Evolutionary conservation across 805 yeast genomes (phyloP).

Genomic region (Candida palmyrensis): DNA sequence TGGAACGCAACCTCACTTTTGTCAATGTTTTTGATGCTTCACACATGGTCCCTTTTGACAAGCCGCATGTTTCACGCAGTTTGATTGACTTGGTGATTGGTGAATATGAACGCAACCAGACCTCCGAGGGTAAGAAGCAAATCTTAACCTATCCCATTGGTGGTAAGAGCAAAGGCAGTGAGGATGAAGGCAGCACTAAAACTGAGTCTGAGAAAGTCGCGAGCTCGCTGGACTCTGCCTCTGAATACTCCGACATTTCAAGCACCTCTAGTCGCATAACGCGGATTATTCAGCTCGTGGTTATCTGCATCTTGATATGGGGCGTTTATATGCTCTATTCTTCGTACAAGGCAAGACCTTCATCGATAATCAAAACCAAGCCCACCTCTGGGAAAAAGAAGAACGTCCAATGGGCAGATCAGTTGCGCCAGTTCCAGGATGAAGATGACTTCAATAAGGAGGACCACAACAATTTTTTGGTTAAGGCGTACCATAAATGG

Average conservation of each 20-base stretch:
- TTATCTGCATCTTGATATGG: slow-evolving; percentile 34
- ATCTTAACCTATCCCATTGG: slow-evolving; percentile 27
- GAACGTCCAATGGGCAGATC: slow-evolving; percentile 46
- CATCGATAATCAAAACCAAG: slow-evolving; percentile 37
- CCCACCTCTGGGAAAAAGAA: slow-evolving; percentile 29
- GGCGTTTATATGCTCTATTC: slow-evolving; percentile 35
- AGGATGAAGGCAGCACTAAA: background rate
- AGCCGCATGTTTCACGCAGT: slow-evolving; percentile 64
- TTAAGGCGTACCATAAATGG: slow-evolving; percentile 29
- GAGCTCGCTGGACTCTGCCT: slow-evolving; percentile 3
- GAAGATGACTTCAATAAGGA: slow-evolving; percentile 18
- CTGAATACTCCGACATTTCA: background rate
- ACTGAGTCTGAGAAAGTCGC: background rate
- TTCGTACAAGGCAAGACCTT: slow-evolving; percentile 32
- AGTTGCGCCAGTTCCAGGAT: slow-evolving; percentile 29
- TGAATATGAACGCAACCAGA: slow-evolving; percentile 18
- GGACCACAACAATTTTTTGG: slow-evolving; percentile 29
- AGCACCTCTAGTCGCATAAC: slow-evolving; percentile 20
- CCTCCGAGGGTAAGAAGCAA: slow-evolving; percentile 13
- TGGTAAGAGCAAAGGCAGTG: slow-evolving; percentile 7
- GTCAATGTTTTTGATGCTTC: slow-evolving; percentile 71
- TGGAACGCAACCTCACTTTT: slow-evolving; percentile 70
- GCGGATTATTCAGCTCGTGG: slow-evolving; percentile 35
- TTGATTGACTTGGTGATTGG: slow-evolving; percentile 50
- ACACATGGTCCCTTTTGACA: slow-evolving; percentile 92